These are phyloP conservation scores for Thecamonas trahens DNA, from an alignment of 78 protist genomes.

Conservation along the genomic window DNA sequence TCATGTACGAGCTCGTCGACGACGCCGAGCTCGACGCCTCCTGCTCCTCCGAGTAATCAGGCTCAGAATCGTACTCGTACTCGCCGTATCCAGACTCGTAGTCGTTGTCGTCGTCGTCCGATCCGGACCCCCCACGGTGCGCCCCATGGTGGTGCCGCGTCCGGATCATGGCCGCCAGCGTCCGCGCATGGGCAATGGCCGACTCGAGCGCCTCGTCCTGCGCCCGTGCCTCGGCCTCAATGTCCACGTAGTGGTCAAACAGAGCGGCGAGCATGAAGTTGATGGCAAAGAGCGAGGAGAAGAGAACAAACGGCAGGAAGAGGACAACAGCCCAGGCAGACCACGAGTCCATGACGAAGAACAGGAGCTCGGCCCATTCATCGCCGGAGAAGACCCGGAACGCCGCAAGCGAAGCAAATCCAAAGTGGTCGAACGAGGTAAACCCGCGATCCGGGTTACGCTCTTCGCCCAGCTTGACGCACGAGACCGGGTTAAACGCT, in stretches of 20 bases:
- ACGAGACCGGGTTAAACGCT: too few relatives aligned
- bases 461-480: neutral
- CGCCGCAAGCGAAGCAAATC: neutral
- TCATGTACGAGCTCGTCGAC: too few relatives aligned
- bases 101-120: too few relatives aligned
- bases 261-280: slow-evolving; percentile 13
- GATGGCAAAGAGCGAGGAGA: slow-evolving; percentile 24
- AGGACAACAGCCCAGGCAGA: neutral
- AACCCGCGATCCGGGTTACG: neutral
- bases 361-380: slow-evolving; percentile 40
- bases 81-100: too few relatives aligned
- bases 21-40: too few relatives aligned
- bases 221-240: too few relatives aligned
- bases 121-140: too few relatives aligned
- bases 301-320: slow-evolving; percentile 12
- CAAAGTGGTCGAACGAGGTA: slow-evolving; percentile 26
- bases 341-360: neutral
- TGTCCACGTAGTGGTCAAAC: too few relatives aligned
- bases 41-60: too few relatives aligned
- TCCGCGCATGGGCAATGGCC: too few relatives aligned
- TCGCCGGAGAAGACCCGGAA: slow-evolving; percentile 19
- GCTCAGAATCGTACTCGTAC: too few relatives aligned
- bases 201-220: neutral
- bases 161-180: neutral
- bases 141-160: too few relatives aligned